Base-by-base conservation (phyloP, 2,329 filamentous ascomycete genomes). In the Sarocladiaceae sp. region DNA sequence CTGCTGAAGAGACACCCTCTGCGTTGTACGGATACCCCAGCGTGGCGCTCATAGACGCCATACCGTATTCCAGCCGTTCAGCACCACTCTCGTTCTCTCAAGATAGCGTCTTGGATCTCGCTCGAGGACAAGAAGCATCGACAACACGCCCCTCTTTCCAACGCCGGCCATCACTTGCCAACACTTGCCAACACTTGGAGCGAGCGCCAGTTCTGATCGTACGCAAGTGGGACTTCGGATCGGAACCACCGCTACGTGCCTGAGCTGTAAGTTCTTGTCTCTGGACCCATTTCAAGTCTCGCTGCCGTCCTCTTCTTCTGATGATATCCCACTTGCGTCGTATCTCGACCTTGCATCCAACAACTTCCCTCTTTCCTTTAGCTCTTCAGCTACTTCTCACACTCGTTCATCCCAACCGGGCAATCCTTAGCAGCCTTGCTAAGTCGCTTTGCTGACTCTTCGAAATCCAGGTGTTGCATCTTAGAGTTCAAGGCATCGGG, bases 171-270 rank as follows among this genome's bases (percentile, higher is more conserved):
- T 26, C 44, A 28, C 7, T 18, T 29, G 40, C 40, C 22, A 33
- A 33, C 29, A 17, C 44, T 48, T 29, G 44, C 40, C 40, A 44
- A 26, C 40, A 28, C 8, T 8, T 44, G 13, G 22, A 44, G 3
- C 18, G 13, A 31, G 44, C 26, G 33, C 28, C 44, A 33, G 10
- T 11, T 31, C 33, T 25, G 12, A 46, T 29, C 25, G 25, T 18
- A 29, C 18, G 13, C 23, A 22, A 33, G 44, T 48, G 44, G 44
- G 28, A 33, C 25, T 33, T 48, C 44, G 26, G 28, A 48, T 48
- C 44, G 26, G 28, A 23, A 44, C 7, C 22, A 48, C 11, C 26
- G 22, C 10, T 20, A 10, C 23, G 22, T 29, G 40, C n/a, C 23
- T 18, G 25, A 17, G 26, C 22, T 48, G 26, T 13, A 48, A 33